Evolutionary conservation across 2,329 filamentous ascomycete genomes (phyloP).

Genomic region (Ophiostoma tasmaniense): DNA sequence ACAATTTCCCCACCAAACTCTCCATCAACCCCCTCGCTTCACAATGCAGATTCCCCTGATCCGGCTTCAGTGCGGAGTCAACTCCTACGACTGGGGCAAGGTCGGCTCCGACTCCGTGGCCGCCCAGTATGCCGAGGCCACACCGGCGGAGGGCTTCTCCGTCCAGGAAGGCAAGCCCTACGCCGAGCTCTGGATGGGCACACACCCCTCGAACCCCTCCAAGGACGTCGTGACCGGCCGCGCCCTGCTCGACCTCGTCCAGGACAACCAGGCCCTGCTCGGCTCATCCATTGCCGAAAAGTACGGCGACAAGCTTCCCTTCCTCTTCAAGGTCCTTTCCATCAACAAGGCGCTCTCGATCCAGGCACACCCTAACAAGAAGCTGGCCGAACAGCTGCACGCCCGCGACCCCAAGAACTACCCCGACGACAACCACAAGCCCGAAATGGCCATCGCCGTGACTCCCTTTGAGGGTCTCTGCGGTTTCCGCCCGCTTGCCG

Average conservation of each 20-base stretch:
- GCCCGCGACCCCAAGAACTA: conserved; percentile 85
- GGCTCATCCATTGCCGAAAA: conserved; percentile 62
- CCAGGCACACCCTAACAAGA: conserved; percentile 94
- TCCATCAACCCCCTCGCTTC: not conserved
- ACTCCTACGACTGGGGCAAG: conserved; percentile 99
- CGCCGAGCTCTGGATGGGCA: conserved; percentile 95
- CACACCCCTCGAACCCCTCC: conserved; percentile 90
- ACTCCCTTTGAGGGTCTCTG: conserved; percentile 94
- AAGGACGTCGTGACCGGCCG: conserved; percentile 79
- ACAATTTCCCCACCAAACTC: not conserved
- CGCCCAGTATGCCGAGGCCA: conserved; percentile 81
- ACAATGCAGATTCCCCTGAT: conserved; percentile 70
- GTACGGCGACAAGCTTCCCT: conserved; percentile 79
- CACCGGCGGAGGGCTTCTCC: conserved; percentile 61
- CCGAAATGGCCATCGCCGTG: conserved; percentile 97
- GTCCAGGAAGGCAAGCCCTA: conserved; percentile 87
- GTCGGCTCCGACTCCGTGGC: conserved; percentile 78
- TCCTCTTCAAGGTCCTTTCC: conserved; percentile 95
- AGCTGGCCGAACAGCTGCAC: conserved; percentile 82
- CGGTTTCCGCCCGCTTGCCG: conserved; percentile 79
- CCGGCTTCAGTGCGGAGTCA: conserved; percentile 82
- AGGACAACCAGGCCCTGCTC: conserved; percentile 78
- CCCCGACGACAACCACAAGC: conserved; percentile 98
- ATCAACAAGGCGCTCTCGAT: conserved; percentile 95
- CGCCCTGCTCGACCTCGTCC: conserved; percentile 75